Percentiles rank a stretch among this genome's conserved stretches.
phyloP scores from a whole-genome alignment of 1,139 yeast genomes.

The Kodamaea alishanica region DNA sequence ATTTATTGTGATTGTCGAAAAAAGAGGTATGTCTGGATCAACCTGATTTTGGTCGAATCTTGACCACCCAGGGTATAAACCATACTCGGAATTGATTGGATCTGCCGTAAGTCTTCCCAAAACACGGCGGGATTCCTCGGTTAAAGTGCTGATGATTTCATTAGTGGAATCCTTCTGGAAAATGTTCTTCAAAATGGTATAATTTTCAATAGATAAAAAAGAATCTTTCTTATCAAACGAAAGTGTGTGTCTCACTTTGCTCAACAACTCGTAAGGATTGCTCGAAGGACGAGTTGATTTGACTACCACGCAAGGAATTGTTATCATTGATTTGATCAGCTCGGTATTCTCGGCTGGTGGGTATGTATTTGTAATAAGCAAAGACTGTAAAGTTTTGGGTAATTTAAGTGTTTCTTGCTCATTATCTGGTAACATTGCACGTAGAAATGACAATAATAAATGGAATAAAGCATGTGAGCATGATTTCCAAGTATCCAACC shows the following conservation, averaged over 20 bases:
- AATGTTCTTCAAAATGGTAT: conserved; percentile 65
- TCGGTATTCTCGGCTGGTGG: conserved; percentile 52
- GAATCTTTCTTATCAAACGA: conserved; percentile 67
- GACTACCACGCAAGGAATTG: conserved; percentile 60
- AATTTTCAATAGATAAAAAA: conserved; percentile 76
- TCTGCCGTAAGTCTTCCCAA: conserved; percentile 54
- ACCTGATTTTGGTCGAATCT: conserved; percentile 18
- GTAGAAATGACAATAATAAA: conserved; percentile 66
- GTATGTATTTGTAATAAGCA: conserved; percentile 59
- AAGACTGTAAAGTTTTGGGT: conserved; percentile 61
- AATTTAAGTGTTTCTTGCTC: conserved; percentile 53
- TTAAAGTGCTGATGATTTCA: conserved; percentile 60
- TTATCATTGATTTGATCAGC: conserved; percentile 36
- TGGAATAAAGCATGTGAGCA: conserved; percentile 88
- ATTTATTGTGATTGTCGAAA: conserved; percentile 50
- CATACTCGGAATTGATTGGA: conserved; percentile 38
- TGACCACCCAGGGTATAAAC: conserved; percentile 46
- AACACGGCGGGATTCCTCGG: conserved; percentile 71
- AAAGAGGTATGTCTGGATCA: conserved; percentile 34
- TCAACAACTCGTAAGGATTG: conserved; percentile 40
- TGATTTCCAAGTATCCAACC: conserved; percentile 72
- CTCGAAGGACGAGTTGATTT: conserved; percentile 59
- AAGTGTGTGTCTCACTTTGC: conserved; percentile 62
- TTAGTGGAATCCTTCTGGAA: conserved; percentile 58
- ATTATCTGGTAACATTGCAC: conserved; percentile 73